phyloP scores from a whole-genome alignment of 1,284 basidiomycete species.

The Fomitopsis palustris region DNA sequence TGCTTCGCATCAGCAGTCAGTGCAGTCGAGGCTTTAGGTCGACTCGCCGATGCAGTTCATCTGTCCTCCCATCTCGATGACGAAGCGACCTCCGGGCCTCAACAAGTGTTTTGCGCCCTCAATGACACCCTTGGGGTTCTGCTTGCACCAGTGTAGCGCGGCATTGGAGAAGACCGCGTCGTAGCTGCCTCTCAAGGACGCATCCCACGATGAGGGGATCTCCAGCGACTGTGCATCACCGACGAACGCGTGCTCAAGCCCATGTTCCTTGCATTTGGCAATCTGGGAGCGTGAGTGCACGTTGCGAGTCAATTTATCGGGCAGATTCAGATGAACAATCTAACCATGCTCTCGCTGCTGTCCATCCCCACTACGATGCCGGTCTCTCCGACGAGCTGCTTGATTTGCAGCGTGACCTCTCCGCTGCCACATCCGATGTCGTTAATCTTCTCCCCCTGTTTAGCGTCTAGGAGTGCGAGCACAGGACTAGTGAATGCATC shows the following conservation, averaged over 20 bases:
- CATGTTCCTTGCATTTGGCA: conserved; percentile 47
- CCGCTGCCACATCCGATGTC: conserved; percentile 86
- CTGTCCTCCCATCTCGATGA: conserved; percentile 77
- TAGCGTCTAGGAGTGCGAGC: conserved; percentile 56
- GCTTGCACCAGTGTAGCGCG: conserved; percentile 82
- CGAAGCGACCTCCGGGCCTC: conserved; percentile 67
- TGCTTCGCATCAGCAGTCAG: neutral
- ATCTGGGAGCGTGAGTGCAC: conserved; percentile 39
- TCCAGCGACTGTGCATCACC: conserved; percentile 50
- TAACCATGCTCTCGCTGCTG: conserved; percentile 69
- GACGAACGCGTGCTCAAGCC: conserved; percentile 43
- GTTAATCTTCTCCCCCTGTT: conserved; percentile 65
- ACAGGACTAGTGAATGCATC: conserved; percentile 58
- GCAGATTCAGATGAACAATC: conserved; percentile 16
- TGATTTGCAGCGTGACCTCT: conserved; percentile 63
- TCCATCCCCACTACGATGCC: conserved; percentile 71
- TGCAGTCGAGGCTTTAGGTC: neutral
- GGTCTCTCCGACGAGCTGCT: conserved; percentile 44
- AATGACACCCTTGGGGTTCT: conserved; percentile 63
- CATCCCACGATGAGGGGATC: conserved; percentile 25
- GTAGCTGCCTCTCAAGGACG: conserved; percentile 29
- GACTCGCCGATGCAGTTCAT: conserved; percentile 61
- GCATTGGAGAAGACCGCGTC: conserved; percentile 79
- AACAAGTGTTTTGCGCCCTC: conserved; percentile 55
- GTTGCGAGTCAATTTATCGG: neutral